phyloP scores from a whole-genome alignment of 768 basidiomycete genomes.

The Calocera cornea region DNA sequence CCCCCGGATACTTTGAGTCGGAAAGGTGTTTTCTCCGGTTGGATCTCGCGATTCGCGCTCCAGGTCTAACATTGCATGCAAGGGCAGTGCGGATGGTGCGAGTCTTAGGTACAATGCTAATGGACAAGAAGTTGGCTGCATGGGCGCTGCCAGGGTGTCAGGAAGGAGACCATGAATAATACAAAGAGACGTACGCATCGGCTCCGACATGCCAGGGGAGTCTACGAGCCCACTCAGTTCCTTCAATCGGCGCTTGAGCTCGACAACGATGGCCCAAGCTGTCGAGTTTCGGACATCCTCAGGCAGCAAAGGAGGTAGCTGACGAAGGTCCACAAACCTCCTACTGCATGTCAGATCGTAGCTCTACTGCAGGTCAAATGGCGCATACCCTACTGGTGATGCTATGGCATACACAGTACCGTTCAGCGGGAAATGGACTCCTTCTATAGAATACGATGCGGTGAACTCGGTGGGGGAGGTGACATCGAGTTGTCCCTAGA shows the following conservation, averaged over 20 bases:
- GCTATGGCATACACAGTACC: constrained; percentile 70
- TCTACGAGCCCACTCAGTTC: constrained; percentile 52
- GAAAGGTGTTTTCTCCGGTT: not conserved
- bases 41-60: not conserved
- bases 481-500: constrained; percentile 48
- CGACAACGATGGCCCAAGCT: constrained; percentile 42
- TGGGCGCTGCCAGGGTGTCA: constrained; percentile 20
- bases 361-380: constrained; percentile 2
- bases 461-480: constrained; percentile 36
- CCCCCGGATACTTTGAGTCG: constrained; percentile 22
- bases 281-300: constrained; percentile 42
- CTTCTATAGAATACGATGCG: constrained; percentile 33
- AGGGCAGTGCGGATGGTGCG: not conserved
- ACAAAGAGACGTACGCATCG: not conserved
- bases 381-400: constrained; percentile 43
- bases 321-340: constrained; percentile 47
- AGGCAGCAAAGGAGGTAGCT: constrained; percentile 54
- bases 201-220: constrained; percentile 34
- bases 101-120: not conserved
- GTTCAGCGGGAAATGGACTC: constrained; percentile 57
- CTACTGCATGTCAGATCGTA: constrained; percentile 22
- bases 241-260: constrained; percentile 43
- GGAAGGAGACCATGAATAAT: constrained; percentile 31
- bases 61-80: not conserved
- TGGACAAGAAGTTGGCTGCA: not conserved